A percentile compares a stretch with the other conserved stretches of the same genome.
Evolutionary conservation across 352 stramenopile genomes (phyloP).

Genomic region (Phytophthora ohioensis): DNA sequence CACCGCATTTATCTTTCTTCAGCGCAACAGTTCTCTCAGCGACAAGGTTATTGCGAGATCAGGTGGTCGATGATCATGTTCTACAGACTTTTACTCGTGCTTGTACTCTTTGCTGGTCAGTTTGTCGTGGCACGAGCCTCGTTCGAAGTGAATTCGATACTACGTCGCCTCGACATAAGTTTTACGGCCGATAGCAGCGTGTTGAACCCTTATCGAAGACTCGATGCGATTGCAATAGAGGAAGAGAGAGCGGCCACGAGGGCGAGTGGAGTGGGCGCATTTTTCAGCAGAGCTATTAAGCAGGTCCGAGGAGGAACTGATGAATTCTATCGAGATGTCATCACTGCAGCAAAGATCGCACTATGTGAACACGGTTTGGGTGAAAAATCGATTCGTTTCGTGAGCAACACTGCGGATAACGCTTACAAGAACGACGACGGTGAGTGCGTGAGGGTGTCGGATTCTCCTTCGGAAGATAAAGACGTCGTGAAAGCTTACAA

Average conservation of each 20-base stretch:
- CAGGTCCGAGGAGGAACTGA: conserved; percentile 56
- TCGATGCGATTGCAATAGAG: conserved; percentile 5
- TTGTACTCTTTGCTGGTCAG: background rate
- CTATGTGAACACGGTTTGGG: conserved; percentile 51
- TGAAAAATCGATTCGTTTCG: conserved; percentile 45
- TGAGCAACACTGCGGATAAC: conserved; percentile 28
- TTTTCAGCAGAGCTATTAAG: conserved; percentile 56
- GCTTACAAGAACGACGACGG: conserved; percentile 55
- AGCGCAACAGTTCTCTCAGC: background rate
- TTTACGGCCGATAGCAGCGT: conserved; percentile 5
- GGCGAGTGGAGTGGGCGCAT: conserved; percentile 52
- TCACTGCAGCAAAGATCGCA: conserved; percentile 57
- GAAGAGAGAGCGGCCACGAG: conserved; percentile 26
- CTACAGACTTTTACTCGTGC: background rate
- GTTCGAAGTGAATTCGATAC: conserved; percentile 4
- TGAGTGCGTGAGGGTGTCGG: conserved; percentile 46
- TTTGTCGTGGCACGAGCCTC: background rate
- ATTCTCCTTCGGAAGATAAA: conserved; percentile 25
- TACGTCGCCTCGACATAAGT: background rate
- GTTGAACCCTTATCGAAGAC: conserved; percentile 7
- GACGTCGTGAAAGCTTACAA: conserved; percentile 41
- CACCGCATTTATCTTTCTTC: too few relatives aligned
- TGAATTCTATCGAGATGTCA: conserved; percentile 67
- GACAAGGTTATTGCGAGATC: background rate
- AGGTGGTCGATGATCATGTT: background rate